Conservation (phyloP, 306 rosid genomes). For the Vicia sativa region DNA sequence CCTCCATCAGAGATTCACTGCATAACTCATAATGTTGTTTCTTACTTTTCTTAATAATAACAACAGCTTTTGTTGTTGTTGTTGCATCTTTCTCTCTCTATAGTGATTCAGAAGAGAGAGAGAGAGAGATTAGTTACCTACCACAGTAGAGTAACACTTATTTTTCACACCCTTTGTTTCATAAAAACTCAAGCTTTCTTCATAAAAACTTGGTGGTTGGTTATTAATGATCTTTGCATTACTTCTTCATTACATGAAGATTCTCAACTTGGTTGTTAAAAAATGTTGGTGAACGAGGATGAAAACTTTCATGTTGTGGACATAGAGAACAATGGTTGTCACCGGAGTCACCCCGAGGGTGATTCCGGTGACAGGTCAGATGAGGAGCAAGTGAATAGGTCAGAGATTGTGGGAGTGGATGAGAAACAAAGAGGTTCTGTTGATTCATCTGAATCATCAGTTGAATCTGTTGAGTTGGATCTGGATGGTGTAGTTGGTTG, state of each 20-base stretch:
- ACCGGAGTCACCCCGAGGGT: conserved; percentile 47
- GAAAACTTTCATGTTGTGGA: conserved; percentile 53
- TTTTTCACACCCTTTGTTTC: conserved; percentile 21
- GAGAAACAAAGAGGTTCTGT: conserved; percentile 50
- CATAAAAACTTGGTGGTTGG: conserved; percentile 50
- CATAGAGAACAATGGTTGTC: conserved; percentile 38
- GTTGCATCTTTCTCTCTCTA: conserved; percentile 38
- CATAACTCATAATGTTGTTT: conserved; percentile 38
- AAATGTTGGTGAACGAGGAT: conserved; percentile 55
- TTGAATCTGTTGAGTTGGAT: conserved; percentile 69
- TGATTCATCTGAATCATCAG: conserved; percentile 60
- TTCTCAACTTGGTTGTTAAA: conserved; percentile 51
- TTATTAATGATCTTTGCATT: conserved; percentile 51
- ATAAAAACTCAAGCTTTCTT: conserved; percentile 34
- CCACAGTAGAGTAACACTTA: conserved; percentile 36
- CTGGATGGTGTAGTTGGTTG: conserved; percentile 47
- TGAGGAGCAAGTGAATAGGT: conserved; percentile 48
- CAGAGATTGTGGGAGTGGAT: conserved; percentile 59
- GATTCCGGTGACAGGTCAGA: conserved; percentile 33
- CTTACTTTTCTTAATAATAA: conserved; percentile 32
- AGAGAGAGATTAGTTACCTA: conserved; percentile 51
- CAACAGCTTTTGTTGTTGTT: conserved; percentile 30
- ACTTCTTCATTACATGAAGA: conserved; percentile 65
- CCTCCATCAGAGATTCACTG: conserved; percentile 31
- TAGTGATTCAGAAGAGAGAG: conserved; percentile 11